Base-by-base conservation (phyloP, 164 flowering plant genomes). In the Macadamia integrifolia region DNA sequence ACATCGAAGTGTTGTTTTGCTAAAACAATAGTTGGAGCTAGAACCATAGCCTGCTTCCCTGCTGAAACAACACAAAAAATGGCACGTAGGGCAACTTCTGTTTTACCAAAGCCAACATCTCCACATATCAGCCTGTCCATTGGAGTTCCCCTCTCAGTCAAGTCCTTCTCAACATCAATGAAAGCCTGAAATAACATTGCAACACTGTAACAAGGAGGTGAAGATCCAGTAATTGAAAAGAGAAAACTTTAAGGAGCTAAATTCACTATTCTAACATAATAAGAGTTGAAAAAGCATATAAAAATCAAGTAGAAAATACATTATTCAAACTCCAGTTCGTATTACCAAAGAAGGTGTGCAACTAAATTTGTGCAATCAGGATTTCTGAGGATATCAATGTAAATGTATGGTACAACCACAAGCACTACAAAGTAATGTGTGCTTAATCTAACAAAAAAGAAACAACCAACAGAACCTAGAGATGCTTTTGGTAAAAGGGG, bases 81-180 rank as follows among this genome's bases (percentile, higher is more conserved):
- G 68, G 98, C 98, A 70, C 98, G 96, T 23, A 91, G 68, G 13
- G 98, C 98, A 80, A 93, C 98, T 79, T 93, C 98, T 64, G 98
- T 93, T 81, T 93, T 93, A 53, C 98, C 98, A 86, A 93, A 93
- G 40, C 98, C 98, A 72, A 93, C 98, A 80, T 93, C 98, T 66
- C 98, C 98, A 76, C 98, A 93, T 49, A 93, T 90, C 72, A 93
- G 76, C 70, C 98, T 79, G 79, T 94, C 98, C 98, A 94, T 94
- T 62, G 98, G 98, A 74, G 97, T 90, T 77, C 87, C 93, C 78
- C 92, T 86, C 83, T 86, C 89, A 8, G 95, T 94, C 81, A 94
- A 79, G 76, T 94, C 98, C 78, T 68, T 86, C 71, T 91, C 89
- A 56, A 94, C 98, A 75, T 94, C 98, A 77, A 84, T 72, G 72